Percentiles rank a stretch among this genome's conserved stretches.
phyloP scores from a whole-genome alignment of 345 rosid genomes.

The Hibiscus mutabilis region DNA sequence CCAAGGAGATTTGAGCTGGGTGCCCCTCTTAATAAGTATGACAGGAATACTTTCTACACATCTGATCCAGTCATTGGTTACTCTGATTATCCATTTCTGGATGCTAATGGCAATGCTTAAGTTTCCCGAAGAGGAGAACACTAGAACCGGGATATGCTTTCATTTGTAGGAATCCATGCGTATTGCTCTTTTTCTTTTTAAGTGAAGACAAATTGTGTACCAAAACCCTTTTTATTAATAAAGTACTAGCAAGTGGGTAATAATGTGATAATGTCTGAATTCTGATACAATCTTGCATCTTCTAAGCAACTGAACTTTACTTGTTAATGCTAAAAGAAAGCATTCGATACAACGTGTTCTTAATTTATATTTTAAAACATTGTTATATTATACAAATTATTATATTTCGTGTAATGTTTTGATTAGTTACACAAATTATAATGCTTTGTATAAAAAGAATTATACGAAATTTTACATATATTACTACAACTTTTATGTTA shows the following conservation, averaged over 20 bases:
- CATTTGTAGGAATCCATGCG: no score
- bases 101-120: conserved; percentile 1
- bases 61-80: conserved; percentile 56
- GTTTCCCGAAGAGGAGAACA: neutral
- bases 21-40: conserved; percentile 50
- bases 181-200: no score
- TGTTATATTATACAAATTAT: no score
- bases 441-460: neutral
- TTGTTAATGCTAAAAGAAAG: neutral
- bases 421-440: neutral
- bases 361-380: no score
- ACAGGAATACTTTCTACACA: conserved; percentile 40
- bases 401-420: neutral
- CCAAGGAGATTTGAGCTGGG: conserved; percentile 53
- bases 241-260: neutral
- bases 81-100: conserved; percentile 65
- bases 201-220: no score
- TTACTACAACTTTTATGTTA: no score
- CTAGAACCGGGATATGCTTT: neutral
- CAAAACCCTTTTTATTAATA: no score
- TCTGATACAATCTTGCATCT: neutral
- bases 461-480: no score
- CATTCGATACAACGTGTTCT: no score
- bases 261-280: neutral
- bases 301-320: neutral